Evolutionary conservation across 1,284 basidiomycete genomes (phyloP).

Genomic region (Grifola frondosa): DNA sequence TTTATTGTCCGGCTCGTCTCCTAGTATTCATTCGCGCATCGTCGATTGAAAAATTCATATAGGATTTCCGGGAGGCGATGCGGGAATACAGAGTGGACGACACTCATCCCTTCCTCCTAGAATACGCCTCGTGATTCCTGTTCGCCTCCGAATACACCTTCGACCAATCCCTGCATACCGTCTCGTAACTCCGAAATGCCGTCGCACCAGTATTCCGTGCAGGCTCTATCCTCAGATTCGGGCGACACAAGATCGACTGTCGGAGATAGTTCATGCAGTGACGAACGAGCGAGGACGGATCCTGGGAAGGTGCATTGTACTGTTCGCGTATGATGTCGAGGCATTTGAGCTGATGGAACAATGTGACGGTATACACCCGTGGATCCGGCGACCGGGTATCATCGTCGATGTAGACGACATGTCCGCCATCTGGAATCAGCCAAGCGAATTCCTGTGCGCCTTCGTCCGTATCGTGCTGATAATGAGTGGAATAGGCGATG

Average conservation of each 20-base stretch:
- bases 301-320: slow-evolving; percentile 5
- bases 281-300: slow-evolving; percentile 7
- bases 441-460: too few relatives aligned
- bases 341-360: slow-evolving; percentile 25
- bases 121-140: slow-evolving; percentile 10
- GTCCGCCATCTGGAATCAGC: too few relatives aligned
- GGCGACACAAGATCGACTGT: slow-evolving; percentile 17
- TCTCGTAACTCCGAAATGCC: slow-evolving; percentile 5
- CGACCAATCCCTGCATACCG: slow-evolving; percentile 15
- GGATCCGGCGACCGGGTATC: too few relatives aligned
- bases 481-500: too few relatives aligned
- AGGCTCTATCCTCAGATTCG: slow-evolving; percentile 12
- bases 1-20: too few relatives aligned
- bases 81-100: too few relatives aligned
- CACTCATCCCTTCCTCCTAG: too few relatives aligned
- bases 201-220: slow-evolving; percentile 11
- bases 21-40: too few relatives aligned
- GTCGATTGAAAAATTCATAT: too few relatives aligned
- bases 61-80: too few relatives aligned
- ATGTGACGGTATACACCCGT: slow-evolving; percentile 18
- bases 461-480: too few relatives aligned
- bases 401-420: too few relatives aligned
- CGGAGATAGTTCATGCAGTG: slow-evolving; percentile 25
- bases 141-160: slow-evolving; percentile 16
- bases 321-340: slow-evolving; percentile 20